A percentile compares a stretch with the other conserved stretches of the same genome.
Evolutionary conservation across 768 basidiomycete species (phyloP).

Genomic region (Lepiota brunneoincarnata): DNA sequence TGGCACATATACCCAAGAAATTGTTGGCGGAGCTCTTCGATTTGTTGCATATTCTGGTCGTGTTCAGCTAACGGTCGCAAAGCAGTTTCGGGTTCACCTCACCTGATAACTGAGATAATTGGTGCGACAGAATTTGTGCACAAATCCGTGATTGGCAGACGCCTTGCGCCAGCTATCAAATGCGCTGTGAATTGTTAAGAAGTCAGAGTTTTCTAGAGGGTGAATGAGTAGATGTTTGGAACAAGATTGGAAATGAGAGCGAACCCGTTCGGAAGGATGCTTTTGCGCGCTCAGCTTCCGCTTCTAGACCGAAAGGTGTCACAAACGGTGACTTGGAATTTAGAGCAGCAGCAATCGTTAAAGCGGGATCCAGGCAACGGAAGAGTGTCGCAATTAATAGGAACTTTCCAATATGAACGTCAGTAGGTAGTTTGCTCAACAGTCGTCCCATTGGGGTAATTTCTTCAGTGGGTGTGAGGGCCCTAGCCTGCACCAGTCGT

Average conservation of each 20-base stretch:
- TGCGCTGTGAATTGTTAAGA: conserved; percentile 88
- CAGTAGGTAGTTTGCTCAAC: conserved; percentile 89
- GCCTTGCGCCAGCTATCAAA: conserved; percentile 86
- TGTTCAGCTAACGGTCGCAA: not conserved
- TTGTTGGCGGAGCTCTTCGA: conserved; percentile 94
- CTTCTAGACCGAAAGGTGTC: conserved; percentile 82
- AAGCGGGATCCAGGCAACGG: conserved; percentile 90
- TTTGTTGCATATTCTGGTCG: conserved; percentile 83
- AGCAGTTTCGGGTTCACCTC: conserved; percentile 16
- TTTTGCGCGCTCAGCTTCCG: conserved; percentile 85
- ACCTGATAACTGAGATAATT: conserved; percentile 87
- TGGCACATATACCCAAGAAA: conserved; percentile 55
- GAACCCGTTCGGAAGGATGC: conserved; percentile 71
- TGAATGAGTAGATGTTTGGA: conserved; percentile 3
- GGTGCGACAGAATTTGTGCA: conserved; percentile 73
- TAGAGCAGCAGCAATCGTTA: conserved; percentile 91
- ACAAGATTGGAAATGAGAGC: conserved; percentile 17
- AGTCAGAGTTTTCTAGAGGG: conserved; percentile 84
- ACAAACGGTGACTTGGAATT: conserved; percentile 94
- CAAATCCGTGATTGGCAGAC: conserved; percentile 53
- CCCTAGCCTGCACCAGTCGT: conserved; percentile 60
- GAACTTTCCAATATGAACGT: conserved; percentile 95
- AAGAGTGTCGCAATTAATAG: conserved; percentile 81
- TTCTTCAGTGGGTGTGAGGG: conserved; percentile 81
- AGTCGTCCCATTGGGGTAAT: conserved; percentile 93